These are phyloP conservation scores for Alternaria dauci DNA, from an alignment of 2,329 filamentous ascomycete species.

Conservation along the genomic window DNA sequence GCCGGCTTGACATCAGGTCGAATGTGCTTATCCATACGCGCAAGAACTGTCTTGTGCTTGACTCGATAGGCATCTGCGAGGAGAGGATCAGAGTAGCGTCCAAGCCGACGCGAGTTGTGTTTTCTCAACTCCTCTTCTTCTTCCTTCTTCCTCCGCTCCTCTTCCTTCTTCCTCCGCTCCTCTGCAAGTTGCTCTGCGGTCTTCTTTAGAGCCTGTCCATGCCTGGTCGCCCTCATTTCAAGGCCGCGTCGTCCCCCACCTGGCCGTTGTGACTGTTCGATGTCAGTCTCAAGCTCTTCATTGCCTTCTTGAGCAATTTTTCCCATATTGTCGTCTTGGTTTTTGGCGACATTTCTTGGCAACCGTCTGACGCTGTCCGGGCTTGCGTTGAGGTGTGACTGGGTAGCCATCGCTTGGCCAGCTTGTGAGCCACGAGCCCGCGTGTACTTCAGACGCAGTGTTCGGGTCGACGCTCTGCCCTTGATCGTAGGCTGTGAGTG, in stretches of 20 bases:
- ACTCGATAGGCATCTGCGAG: neutral
- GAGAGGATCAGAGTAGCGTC: neutral
- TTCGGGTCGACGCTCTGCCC: neutral
- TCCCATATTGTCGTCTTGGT: neutral
- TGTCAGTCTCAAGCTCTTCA: neutral
- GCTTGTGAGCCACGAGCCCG: neutral
- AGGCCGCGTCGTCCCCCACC: neutral
- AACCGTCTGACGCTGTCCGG: neutral
- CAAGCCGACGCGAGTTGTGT: neutral
- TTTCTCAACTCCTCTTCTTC: neutral
- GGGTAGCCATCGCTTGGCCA: accelerated
- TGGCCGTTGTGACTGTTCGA: neutral
- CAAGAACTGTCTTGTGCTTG: neutral
- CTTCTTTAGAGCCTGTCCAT: neutral
- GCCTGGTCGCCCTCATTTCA: neutral
- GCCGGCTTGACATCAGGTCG: neutral
- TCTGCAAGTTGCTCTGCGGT: neutral
- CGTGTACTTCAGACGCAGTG: neutral
- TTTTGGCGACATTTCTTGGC: neutral
- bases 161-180: neutral
- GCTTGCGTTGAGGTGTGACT: neutral
- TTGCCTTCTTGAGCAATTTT: neutral
- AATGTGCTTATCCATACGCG: neutral
- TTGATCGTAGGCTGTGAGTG: neutral
- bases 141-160: neutral